Evolutionary conservation across 352 stramenopile genomes (phyloP), one percentile per base, ranked within the genome.

Genomic region (Globisporangium yorkense): DNA sequence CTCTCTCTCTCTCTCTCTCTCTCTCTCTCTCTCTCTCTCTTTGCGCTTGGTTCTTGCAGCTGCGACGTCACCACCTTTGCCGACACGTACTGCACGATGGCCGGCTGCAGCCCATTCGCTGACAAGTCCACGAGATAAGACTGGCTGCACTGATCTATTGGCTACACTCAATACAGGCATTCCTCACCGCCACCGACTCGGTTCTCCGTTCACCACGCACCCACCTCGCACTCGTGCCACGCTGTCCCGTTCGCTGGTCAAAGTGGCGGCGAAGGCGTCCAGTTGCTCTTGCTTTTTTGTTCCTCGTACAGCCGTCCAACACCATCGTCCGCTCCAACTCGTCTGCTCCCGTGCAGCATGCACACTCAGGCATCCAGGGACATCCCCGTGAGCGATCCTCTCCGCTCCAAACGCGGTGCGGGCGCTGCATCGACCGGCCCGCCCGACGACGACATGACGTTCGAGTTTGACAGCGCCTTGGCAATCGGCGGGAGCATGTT

Each of bases 41-140:
- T 29, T 69, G 48, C 16, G 2, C 21, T 43, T 46, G 18, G 13
- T 59, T 39, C 63, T 21, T 44, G 29, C 47, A 92, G 84, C 67
- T 92, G 77, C 50, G 84, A 92, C 40, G 82, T 94, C 61, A 92
- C 82, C 33, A 78, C 78, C 66, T 94, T 94, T 64, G 84, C 84
- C 49, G 81, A 90, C 55, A 83, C 82, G 0, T 92, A 94, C 63
- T 87, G 71, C 73, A 90, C 84, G 13, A 94, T 94, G 82, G 78
- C 84, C 50, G 78, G 82, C 52, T 94, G 82, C 65, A 92, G 80
- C 56, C 84, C 82, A 0, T 92, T 94, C 62, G 84, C 82, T 24
- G 84, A 92, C 68, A 94, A 94, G 64, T 90, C 75, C 16, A 92
- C 79, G 31, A 70, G 79, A 62, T 94, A 68, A 67, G 61, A 13